Percentiles rank a stretch among this genome's conserved stretches.
Conservation (phyloP, 2,329 filamentous ascomycete species). For the Fusarium coicis region DNA sequence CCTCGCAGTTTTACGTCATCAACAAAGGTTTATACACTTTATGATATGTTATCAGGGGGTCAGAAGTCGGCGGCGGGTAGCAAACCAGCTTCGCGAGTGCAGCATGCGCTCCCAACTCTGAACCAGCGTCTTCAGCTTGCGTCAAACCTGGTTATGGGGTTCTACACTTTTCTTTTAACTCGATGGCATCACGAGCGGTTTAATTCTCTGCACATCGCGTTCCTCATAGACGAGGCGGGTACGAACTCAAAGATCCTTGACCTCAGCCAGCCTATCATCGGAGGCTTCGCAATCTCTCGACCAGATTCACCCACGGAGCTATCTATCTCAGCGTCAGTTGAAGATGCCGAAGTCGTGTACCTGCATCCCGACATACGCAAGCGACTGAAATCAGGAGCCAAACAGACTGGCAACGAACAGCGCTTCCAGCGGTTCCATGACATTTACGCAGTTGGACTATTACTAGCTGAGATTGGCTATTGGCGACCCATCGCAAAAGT, state of each 20-base stretch:
- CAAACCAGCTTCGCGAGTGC: background rate
- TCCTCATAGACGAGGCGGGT: background rate
- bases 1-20: background rate
- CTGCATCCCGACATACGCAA: background rate
- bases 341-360: background rate
- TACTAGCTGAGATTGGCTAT: background rate
- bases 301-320: background rate
- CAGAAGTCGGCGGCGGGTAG: background rate
- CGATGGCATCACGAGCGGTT: constrained; percentile 4
- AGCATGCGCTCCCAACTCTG: background rate
- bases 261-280: background rate
- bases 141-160: background rate
- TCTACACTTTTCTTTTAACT: background rate
- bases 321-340: background rate
- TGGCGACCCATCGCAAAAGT: background rate
- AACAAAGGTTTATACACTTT: background rate
- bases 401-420: background rate
- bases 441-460: background rate
- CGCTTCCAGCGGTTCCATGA: background rate
- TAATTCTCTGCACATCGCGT: background rate
- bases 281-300: background rate
- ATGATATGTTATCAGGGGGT: background rate
- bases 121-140: background rate
- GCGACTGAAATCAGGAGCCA: background rate
- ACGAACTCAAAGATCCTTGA: background rate